Evolutionary conservation across 306 rosid genomes (phyloP), one percentile per base, ranked within the genome.

Genomic region (Begonia peltatifolia): DNA sequence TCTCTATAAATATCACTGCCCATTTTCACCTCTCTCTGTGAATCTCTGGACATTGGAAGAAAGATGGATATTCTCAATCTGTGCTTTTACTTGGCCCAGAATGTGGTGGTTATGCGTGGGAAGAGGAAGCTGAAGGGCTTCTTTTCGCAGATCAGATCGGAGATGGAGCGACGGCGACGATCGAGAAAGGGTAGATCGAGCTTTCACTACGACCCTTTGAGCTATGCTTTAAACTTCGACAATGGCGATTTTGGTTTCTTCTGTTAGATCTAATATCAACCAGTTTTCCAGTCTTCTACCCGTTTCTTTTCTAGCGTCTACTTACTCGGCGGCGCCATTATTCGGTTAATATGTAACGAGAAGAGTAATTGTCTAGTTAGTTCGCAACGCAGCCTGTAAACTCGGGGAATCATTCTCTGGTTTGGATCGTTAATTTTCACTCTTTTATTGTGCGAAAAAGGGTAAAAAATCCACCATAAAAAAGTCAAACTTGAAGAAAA

Each of bases 191-290:
- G 53, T 38, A 47, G 13, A 6, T 53, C 61, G n/a, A 60, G 15
- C 57, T 81, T 81, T 67, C 50, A 63, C 71, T 81, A 81, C 15
- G 88, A 81, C 46, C 77, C 81, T 62, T 69, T 74, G 8, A 81
- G 81, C 54, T 81, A 81, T 42, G 69, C 88, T 0, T 81, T 81
- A 69, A 81, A 81, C 72, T 81, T 81, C 52, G 88, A 81, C 17
- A 50, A 81, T 47, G 84, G 81, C 62, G 58, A 74, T 42, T 74
- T 76, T 43, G 76, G 72, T 2, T 80, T 76, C 78, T 62, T 76
- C 49, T 76, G 80, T 58, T 74, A 44, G 63, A 30, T 30, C 16
- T 30, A 7, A 30, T 18, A 8, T 14, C 10, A 3, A 12, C 13
- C 49, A 1, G 15, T 15, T 9, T 12, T 11, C 11, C 10, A 14